Evolutionary conservation across 2,329 filamentous ascomycete species (phyloP).

Genomic region (Pestalotiopsis sp.): DNA sequence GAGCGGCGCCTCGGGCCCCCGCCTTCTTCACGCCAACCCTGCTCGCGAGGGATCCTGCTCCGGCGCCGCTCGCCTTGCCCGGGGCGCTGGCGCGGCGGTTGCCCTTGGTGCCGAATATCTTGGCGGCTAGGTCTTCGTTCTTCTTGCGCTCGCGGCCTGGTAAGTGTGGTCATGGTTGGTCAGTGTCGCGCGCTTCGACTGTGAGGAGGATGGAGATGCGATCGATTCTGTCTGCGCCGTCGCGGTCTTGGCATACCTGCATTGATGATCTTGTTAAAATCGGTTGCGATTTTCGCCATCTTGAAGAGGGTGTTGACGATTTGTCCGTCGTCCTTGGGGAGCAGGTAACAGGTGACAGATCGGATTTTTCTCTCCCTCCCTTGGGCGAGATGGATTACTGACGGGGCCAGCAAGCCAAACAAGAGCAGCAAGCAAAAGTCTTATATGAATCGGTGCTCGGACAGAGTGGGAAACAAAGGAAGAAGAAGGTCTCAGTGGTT

Average conservation of each 20-base stretch:
- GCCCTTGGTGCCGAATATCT: conserved; percentile 65
- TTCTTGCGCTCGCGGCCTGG: conserved; percentile 71
- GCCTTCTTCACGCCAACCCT: conserved; percentile 76
- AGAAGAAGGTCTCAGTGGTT: neutral
- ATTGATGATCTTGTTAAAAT: conserved; percentile 59
- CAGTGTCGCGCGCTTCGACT: neutral
- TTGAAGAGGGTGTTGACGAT: neutral
- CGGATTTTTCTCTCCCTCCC: neutral
- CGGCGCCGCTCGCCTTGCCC: conserved; percentile 39
- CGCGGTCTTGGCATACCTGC: conserved; percentile 40
- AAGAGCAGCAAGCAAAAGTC: neutral
- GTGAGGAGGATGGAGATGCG: neutral
- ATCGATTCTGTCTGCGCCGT: neutral
- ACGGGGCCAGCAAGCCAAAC: neutral
- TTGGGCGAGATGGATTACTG: neutral
- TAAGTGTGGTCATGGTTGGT: conserved; percentile 12
- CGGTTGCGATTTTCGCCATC: conserved; percentile 47
- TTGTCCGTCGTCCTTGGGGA: neutral
- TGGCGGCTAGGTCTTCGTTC: conserved; percentile 71
- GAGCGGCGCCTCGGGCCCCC: conserved; percentile 35
- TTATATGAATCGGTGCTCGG: neutral
- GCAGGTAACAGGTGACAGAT: neutral
- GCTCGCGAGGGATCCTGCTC: conserved; percentile 65
- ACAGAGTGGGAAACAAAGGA: neutral
- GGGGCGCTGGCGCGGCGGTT: conserved; percentile 60